Evolutionary conservation across 192 early-diverging fungal genomes (phyloP), one percentile per base, ranked within the genome.

Genomic region (Linderina pennispora): DNA sequence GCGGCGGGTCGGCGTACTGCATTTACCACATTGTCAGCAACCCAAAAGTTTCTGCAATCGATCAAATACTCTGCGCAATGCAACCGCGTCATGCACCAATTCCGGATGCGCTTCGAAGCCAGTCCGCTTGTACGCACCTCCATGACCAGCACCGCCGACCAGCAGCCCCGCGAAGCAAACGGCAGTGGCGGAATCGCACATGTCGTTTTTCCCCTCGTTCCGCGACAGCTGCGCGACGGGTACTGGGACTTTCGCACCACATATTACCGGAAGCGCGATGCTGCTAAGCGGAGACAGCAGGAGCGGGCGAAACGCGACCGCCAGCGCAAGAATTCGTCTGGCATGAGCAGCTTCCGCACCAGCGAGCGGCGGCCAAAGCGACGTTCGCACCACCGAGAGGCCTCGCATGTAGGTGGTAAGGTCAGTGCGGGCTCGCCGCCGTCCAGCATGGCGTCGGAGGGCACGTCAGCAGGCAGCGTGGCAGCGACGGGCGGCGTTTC

Each of bases 81-180:
- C 55, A 74, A 74, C 48, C 50, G 71, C n/a, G 59, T 63, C 11
- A 50, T 74, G 49, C 71, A 74, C 31, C 71, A 74, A 42, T 59
- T 67, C 17, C 63, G 65, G 28, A 39, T 74, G 48, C 63, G 71
- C 40, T 74, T 74, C 26, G 71, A 74, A 18, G 53, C 71, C n/a
- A n/a, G n/a, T n/a, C n/a, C 69, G 10, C 23, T 73, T 25, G n/a
- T n/a, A n/a, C n/a, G n/a, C n/a, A n/a, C n/a, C n/a, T n/a, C n/a
- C n/a, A n/a, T n/a, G n/a, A n/a, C n/a, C n/a, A n/a, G n/a, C n/a
- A n/a, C 28, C 28, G 6, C 5, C 11, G 28, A 31, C 28, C 6
- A 31, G 28, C 6, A 11, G 28, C 5, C 6, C 11, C 32, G 18
- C 10, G n/a, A 17, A 20, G 18, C 39, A 2, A 13, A 14, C 21